These are phyloP conservation scores for Diutina scorzettiae DNA, from an alignment of 1,139 yeast species.

Conservation along the genomic window DNA sequence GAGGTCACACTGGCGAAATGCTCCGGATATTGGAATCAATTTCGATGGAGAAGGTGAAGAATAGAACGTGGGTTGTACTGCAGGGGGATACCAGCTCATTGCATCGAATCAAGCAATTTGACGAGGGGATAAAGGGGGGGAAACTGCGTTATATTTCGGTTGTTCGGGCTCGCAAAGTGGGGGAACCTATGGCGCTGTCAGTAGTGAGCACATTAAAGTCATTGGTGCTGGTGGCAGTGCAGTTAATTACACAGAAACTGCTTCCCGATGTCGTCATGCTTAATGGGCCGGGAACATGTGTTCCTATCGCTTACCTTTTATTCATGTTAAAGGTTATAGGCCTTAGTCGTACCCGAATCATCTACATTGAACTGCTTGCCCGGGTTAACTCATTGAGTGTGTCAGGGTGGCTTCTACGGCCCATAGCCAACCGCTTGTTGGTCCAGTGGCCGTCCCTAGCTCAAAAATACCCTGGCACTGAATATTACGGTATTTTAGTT, in stretches of 20 bases:
- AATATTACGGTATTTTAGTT: slow-evolving; percentile 67
- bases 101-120: slow-evolving; percentile 34
- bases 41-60: slow-evolving; percentile 14
- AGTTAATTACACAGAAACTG: slow-evolving; percentile 12
- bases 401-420: slow-evolving; percentile 60
- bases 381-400: slow-evolving; percentile 67
- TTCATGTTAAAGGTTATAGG: slow-evolving; percentile 45
- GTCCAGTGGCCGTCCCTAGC: slow-evolving; percentile 84
- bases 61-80: slow-evolving; percentile 35
- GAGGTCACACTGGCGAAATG: slow-evolving; percentile 96
- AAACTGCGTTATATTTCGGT: slow-evolving; percentile 21
- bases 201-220: slow-evolving; percentile 38
- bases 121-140: slow-evolving; percentile 13
- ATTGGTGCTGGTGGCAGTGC: slow-evolving; percentile 12
- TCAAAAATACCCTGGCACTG: slow-evolving; percentile 45
- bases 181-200: slow-evolving; percentile 47
- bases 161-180: slow-evolving; percentile 70
- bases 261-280: slow-evolving; percentile 47
- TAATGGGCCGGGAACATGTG: slow-evolving; percentile 94
- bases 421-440: slow-evolving; percentile 61
- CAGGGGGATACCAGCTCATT: slow-evolving; percentile 53
- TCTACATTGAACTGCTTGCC: slow-evolving; percentile 84
- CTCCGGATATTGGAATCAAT: slow-evolving; percentile 42
- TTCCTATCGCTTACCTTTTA: slow-evolving; percentile 58
- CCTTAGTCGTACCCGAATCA: slow-evolving; percentile 39